phyloP scores from a whole-genome alignment of 495 filamentous ascomycete genomes.

The Elaphomyces granulatus region DNA sequence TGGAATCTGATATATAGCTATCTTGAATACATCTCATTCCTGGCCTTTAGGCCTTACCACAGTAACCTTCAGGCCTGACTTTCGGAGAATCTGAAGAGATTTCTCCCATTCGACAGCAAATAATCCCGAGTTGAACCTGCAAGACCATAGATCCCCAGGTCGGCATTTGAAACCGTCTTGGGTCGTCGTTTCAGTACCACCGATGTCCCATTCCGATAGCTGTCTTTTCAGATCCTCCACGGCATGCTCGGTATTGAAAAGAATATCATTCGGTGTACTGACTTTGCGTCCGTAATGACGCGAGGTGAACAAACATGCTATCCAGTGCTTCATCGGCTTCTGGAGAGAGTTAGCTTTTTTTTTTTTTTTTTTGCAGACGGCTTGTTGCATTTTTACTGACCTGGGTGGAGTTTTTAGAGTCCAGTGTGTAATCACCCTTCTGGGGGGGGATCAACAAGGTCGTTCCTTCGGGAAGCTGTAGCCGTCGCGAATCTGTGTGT shows the following conservation, averaged over 20 bases:
- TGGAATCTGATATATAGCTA: too few relatives aligned
- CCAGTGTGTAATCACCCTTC: slow-evolving; percentile 10
- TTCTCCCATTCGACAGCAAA: slow-evolving; percentile 27
- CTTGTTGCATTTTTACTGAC: too few relatives aligned
- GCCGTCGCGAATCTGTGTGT: slow-evolving; percentile 3
- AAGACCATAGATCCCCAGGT: slow-evolving; percentile 20
- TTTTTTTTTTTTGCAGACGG: too few relatives aligned
- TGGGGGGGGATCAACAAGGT: slow-evolving; percentile 33
- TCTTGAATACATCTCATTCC: too few relatives aligned
- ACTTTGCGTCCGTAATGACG: slow-evolving; percentile 16
- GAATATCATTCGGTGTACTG: slow-evolving; percentile 17
- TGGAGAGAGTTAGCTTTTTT: slow-evolving; percentile 7
- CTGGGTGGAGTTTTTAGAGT: too few relatives aligned
- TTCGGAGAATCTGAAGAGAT: too few relatives aligned
- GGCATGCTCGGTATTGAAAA: slow-evolving; percentile 25
- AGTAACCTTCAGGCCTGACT: too few relatives aligned
- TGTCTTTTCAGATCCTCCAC: slow-evolving; percentile 24
- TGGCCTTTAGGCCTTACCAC: too few relatives aligned
- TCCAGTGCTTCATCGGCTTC: slow-evolving; percentile 24
- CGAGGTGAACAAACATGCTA: slow-evolving; percentile 36
- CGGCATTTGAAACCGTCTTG: too few relatives aligned
- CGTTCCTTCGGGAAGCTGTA: slow-evolving; percentile 21
- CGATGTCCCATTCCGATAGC: slow-evolving; percentile 9
- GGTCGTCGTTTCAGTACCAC: too few relatives aligned
- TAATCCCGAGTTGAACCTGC: slow-evolving; percentile 31